Conservation (phyloP, 2,329 filamentous ascomycete species). For the Botryosphaeria agaves region DNA sequence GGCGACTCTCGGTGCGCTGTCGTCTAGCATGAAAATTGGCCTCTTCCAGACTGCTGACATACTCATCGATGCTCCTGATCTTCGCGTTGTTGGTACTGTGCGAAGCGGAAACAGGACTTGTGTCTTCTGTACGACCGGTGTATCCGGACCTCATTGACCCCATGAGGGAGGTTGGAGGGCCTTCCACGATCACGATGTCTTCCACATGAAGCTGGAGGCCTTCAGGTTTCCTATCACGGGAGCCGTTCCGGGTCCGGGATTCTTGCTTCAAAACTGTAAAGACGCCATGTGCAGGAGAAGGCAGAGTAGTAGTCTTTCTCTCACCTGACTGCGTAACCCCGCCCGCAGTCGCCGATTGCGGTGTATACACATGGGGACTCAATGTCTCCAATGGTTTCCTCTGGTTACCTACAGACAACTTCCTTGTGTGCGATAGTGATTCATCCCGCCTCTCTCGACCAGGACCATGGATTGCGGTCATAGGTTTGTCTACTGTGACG, state of each 20-base stretch:
- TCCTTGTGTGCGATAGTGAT: no score
- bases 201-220: constrained; percentile 37
- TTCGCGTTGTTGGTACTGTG: constrained; percentile 27
- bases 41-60: constrained; percentile 71
- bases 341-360: no score
- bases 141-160: background rate
- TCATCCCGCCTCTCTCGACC: no score
- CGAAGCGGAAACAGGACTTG: no score
- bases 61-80: constrained; percentile 57
- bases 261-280: constrained; percentile 46
- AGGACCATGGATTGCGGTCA: no score
- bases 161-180: constrained; percentile 2
- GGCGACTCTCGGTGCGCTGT: constrained; percentile 19
- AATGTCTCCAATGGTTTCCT: no score
- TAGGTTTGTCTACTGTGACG: no score
- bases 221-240: constrained; percentile 61
- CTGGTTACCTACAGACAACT: no score
- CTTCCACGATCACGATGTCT: constrained; percentile 22
- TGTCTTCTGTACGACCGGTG: constrained; percentile 1
- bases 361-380: no score
- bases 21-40: constrained; percentile 43
- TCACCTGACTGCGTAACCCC: no score
- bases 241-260: constrained; percentile 46
- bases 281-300: constrained; percentile 49
- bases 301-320: constrained; percentile 39